Evolutionary conservation across 208 protist species (phyloP).

Genomic region (Vickermania spadyakhi): DNA sequence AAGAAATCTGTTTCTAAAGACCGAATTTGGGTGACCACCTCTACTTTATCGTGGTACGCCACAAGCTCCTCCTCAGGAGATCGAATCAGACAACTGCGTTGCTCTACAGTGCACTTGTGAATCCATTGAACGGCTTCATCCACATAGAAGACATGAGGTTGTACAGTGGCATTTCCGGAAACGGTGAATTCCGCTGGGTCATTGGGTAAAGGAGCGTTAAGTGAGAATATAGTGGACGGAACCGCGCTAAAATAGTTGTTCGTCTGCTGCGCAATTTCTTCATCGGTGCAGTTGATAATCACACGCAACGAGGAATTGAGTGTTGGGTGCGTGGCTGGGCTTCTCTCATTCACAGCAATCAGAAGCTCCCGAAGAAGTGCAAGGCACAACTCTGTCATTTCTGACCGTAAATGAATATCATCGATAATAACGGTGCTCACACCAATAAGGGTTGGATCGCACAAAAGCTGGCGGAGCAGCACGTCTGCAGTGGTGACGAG

Average conservation of each 20-base stretch:
- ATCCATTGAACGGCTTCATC: conserved; percentile 84
- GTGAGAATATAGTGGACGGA: not conserved
- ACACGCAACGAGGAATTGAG: conserved; percentile 23
- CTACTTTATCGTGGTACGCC: conserved; percentile 62
- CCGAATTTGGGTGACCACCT: conserved; percentile 63
- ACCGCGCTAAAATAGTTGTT: conserved; percentile 40
- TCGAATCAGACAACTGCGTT: conserved; percentile 49
- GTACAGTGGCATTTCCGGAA: no score
- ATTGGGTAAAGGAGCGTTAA: no score
- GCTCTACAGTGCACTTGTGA: conserved; percentile 41
- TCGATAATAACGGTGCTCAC: conserved; percentile 76
- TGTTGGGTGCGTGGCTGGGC: conserved; percentile 5
- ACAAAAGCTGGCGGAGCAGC: conserved; percentile 71
- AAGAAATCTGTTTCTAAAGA: conserved; percentile 54
- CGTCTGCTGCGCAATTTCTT: conserved; percentile 30
- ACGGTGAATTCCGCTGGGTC: no score
- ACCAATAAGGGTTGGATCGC: conserved; percentile 63
- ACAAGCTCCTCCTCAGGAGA: conserved; percentile 43
- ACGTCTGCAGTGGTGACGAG: conserved; percentile 77
- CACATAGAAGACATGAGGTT: conserved; percentile 63
- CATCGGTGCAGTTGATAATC: conserved; percentile 63
- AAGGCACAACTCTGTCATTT: conserved; percentile 62
- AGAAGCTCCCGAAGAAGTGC: conserved; percentile 44
- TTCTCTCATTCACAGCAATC: conserved; percentile 3
- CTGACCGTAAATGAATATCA: conserved; percentile 66